phyloP scores from a whole-genome alignment of 495 filamentous ascomycete species.

The Aspergillus incahuasiensis region DNA sequence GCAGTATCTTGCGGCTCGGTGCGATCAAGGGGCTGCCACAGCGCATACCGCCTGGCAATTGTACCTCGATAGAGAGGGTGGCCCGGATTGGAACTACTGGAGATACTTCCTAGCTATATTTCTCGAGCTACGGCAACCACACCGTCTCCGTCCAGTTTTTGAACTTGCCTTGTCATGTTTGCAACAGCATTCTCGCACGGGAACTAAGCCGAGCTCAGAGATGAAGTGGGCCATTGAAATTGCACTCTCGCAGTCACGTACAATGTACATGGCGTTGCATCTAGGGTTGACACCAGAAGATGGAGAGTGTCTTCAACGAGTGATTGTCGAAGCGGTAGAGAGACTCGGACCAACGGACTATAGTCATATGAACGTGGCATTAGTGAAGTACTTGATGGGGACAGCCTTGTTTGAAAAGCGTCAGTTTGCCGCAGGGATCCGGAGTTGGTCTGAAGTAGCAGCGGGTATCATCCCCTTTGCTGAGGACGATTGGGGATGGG shows the following conservation, averaged over 20 bases:
- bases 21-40: background rate
- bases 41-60: background rate
- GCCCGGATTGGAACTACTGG: background rate
- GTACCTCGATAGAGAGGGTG: background rate
- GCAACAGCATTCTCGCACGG: no score
- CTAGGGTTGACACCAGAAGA: no score
- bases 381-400: background rate
- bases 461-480: background rate
- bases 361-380: background rate
- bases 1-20: background rate
- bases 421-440: background rate
- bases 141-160: background rate
- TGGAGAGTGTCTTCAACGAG: background rate
- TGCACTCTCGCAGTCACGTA: no score
- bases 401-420: conserved; percentile 8
- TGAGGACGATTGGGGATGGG: no score
- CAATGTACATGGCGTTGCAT: no score
- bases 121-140: background rate
- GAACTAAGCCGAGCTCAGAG: no score
- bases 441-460: conserved; percentile 1
- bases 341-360: background rate
- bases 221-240: no score
- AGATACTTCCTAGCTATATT: background rate
- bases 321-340: background rate
- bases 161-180: background rate